Evolutionary conservation across 1,284 basidiomycete genomes (phyloP).

Genomic region (Takashimella tepidaria): DNA sequence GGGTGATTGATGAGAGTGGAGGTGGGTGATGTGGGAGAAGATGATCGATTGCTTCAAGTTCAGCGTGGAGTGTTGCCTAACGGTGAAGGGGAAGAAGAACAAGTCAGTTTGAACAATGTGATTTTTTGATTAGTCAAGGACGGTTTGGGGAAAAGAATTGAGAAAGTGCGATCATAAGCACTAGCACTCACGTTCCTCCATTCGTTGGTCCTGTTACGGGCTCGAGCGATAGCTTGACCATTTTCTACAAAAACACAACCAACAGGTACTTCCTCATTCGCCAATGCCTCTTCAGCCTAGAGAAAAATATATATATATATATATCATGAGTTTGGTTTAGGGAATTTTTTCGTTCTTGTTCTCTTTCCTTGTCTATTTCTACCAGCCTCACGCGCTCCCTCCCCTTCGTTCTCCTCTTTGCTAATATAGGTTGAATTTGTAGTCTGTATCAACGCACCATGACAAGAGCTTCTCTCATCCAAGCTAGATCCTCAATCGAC

Average conservation of each 20-base stretch:
- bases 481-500: constrained; percentile 35
- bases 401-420: too few species aligned
- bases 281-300: constrained; percentile 67
- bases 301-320: too few species aligned
- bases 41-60: constrained; percentile 91
- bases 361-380: too few species aligned
- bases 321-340: too few species aligned
- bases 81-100: neutral
- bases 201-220: constrained; percentile 92
- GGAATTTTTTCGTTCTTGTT: too few species aligned
- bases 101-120: neutral
- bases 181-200: constrained; percentile 77
- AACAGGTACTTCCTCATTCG: constrained; percentile 85
- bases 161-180: neutral
- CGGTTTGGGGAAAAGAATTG: neutral
- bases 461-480: constrained; percentile 47
- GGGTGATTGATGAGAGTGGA: constrained; percentile 71
- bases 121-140: too few species aligned
- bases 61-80: constrained; percentile 93
- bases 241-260: constrained; percentile 92
- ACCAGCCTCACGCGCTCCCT: too few species aligned
- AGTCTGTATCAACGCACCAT: constrained; percentile 46
- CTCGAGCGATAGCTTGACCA: constrained; percentile 69
- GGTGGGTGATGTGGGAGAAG: constrained; percentile 62
- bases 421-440: too few species aligned